A percentile compares a stretch with the other conserved stretches of the same genome.
These are phyloP conservation scores for Ophiocordyceps australis DNA, from an alignment of 2,329 filamentous ascomycete species.

Conservation along the genomic window DNA sequence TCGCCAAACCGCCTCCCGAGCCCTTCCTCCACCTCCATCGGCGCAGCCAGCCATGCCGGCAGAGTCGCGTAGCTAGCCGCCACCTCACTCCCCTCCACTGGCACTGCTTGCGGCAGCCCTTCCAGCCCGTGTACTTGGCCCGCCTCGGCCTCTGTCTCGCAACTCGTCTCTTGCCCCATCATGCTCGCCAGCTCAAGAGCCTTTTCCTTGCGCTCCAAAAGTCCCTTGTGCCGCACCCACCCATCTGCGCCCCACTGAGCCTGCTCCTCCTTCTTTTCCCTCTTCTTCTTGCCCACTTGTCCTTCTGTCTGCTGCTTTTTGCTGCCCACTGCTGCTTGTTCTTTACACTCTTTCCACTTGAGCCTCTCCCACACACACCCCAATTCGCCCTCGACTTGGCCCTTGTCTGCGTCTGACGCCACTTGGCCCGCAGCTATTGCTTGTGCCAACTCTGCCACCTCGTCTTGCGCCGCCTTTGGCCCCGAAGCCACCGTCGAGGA, in stretches of 20 bases:
- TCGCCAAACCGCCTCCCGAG: slow-evolving; percentile 40
- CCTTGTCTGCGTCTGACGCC: too few species aligned
- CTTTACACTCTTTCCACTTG: slow-evolving; percentile 3
- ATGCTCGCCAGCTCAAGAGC: slow-evolving; percentile 30
- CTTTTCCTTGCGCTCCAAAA: slow-evolving; percentile 37
- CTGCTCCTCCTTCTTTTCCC: slow-evolving; percentile 10
- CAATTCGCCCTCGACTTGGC: too few species aligned
- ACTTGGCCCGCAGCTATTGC: neutral
- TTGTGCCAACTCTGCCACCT: neutral
- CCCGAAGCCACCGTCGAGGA: too few species aligned
- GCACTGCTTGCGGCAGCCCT: slow-evolving; percentile 64
- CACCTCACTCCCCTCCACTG: slow-evolving; percentile 33
- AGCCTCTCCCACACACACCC: slow-evolving; percentile 2
- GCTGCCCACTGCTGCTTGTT: too few species aligned
- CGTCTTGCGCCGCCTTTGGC: neutral
- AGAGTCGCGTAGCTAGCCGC: slow-evolving; percentile 59
- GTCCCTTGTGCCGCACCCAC: slow-evolving; percentile 27
- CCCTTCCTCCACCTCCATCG: too few species aligned
- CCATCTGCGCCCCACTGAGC: too few species aligned
- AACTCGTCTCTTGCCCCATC: slow-evolving; percentile 12
- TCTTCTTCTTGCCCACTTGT: slow-evolving; percentile 16
- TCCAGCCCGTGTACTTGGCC: slow-evolving; percentile 51
- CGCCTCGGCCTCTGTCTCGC: slow-evolving; percentile 12
- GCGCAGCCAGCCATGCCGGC: slow-evolving; percentile 63
- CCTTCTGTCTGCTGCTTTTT: too few species aligned